phyloP scores from a whole-genome alignment of 2,329 filamentous ascomycete species.

The Elsinoe australis region DNA sequence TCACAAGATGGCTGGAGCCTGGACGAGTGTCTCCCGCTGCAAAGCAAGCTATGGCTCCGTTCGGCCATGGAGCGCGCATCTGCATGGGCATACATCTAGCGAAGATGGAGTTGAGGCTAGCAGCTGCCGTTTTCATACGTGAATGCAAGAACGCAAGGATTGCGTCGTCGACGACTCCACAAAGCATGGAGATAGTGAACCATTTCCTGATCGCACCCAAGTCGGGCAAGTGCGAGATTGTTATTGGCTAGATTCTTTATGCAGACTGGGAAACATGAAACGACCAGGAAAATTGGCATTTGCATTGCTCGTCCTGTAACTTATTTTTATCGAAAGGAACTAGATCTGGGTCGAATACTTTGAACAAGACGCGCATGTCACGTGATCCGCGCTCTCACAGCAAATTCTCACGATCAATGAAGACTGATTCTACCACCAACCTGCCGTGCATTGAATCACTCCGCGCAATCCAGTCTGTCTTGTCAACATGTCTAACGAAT shows the following conservation, averaged over 20 bases:
- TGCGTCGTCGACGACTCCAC: slow-evolving; percentile 22
- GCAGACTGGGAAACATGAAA: too few species aligned
- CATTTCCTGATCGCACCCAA: slow-evolving; percentile 29
- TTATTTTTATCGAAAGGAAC: not conserved
- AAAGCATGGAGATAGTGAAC: slow-evolving; percentile 29
- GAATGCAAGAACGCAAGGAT: slow-evolving; percentile 22
- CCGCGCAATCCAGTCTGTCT: too few species aligned
- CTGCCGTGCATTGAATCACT: too few species aligned
- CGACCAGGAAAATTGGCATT: too few species aligned
- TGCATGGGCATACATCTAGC: slow-evolving; percentile 30
- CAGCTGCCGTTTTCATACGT: slow-evolving; percentile 26
- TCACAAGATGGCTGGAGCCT: slow-evolving; percentile 22
- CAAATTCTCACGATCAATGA: too few species aligned
- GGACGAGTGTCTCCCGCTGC: slow-evolving; percentile 19
- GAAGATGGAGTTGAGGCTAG: slow-evolving; percentile 27
- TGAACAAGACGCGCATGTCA: not conserved
- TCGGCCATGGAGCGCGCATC: slow-evolving; percentile 25
- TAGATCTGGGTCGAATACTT: not conserved
- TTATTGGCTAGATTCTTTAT: slow-evolving; percentile 16
- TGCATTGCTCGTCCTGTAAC: too few species aligned
- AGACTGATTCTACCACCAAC: too few species aligned
- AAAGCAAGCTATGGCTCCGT: slow-evolving; percentile 25
- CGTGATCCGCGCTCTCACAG: too few species aligned
- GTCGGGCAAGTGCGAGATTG: slow-evolving; percentile 26
- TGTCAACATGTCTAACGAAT: not conserved